phyloP scores from a whole-genome alignment of 768 basidiomycete species.

The Rhodotorula paludigena region DNA sequence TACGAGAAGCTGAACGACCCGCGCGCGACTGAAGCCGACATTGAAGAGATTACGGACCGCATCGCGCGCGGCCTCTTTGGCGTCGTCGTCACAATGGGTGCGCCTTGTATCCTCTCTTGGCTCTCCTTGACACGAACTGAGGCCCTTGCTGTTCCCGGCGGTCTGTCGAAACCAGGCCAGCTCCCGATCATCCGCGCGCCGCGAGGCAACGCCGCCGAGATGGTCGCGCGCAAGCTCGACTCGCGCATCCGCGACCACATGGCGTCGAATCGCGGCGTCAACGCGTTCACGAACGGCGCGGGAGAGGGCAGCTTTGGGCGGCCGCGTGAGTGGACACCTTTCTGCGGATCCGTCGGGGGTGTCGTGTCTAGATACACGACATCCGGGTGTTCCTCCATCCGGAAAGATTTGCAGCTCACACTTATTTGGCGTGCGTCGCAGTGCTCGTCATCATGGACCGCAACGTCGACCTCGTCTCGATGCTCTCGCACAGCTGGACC shows the following conservation, averaged over 20 bases:
- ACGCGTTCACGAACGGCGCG: conserved; percentile 39
- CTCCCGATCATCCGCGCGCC: conserved; percentile 93
- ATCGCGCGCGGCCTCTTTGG: conserved; percentile 86
- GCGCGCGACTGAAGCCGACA: conserved; percentile 77
- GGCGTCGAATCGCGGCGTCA: conserved; percentile 52
- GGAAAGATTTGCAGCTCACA: too few species aligned
- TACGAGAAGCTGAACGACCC: conserved; percentile 90
- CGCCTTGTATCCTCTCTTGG: conserved; percentile 37
- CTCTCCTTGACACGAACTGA: not conserved
- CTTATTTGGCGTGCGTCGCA: too few species aligned
- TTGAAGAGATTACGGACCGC: conserved; percentile 88
- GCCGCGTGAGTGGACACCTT: conserved; percentile 1
- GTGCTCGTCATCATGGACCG: conserved; percentile 86
- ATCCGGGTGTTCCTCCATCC: too few species aligned
- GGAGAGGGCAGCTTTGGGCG: conserved; percentile 57
- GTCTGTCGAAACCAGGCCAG: too few species aligned
- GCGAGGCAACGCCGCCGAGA: conserved; percentile 93
- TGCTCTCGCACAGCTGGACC: conserved; percentile 96
- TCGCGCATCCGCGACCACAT: conserved; percentile 78
- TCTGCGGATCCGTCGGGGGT: too few species aligned
- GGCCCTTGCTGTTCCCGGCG: not conserved
- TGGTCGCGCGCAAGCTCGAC: conserved; percentile 96
- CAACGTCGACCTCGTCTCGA: conserved; percentile 87
- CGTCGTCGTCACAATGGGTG: conserved; percentile 80
- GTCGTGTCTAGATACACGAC: too few species aligned